Percentiles rank a stretch among this genome's conserved stretches.
Conservation (phyloP, 1,139 yeast species). For the Taphrina populina region DNA sequence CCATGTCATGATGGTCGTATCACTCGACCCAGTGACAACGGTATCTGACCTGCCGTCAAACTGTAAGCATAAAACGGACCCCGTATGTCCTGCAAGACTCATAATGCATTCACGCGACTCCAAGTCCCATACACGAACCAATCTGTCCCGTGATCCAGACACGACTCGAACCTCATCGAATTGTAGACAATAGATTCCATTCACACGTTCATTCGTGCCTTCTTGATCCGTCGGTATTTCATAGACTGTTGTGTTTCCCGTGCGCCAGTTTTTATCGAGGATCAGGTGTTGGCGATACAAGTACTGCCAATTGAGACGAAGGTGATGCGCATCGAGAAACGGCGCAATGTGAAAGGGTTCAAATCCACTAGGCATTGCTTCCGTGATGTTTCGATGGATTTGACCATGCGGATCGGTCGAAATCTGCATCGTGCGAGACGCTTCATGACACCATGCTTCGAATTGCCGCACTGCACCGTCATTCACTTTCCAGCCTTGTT, state of each 20-base stretch:
- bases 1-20: constrained; percentile 44
- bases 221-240: constrained; percentile 25
- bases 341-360: constrained; percentile 22
- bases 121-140: constrained; percentile 36
- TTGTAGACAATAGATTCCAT: constrained; percentile 37
- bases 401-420: constrained; percentile 13
- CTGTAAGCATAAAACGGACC: constrained; percentile 36
- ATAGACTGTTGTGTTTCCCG: constrained; percentile 30
- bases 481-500: constrained; percentile 35
- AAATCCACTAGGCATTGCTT: constrained; percentile 12
- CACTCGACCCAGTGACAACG: constrained; percentile 43
- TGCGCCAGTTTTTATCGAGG: constrained; percentile 36
- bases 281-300: constrained; percentile 34
- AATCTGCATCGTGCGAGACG: constrained; percentile 9
- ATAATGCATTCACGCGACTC: constrained; percentile 28
- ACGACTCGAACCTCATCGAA: constrained; percentile 39
- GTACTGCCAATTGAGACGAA: constrained; percentile 35
- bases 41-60: constrained; percentile 32
- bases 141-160: constrained; percentile 35
- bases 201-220: constrained; percentile 17
- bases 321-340: constrained; percentile 10
- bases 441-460: constrained; percentile 31
- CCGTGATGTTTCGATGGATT: constrained; percentile 10
- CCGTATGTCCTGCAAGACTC: constrained; percentile 34
- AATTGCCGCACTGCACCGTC: constrained; percentile 17